A percentile compares a stretch with the other conserved stretches of the same genome.
These are phyloP conservation scores for Austroboletus niveus DNA, from an alignment of 1,284 basidiomycete genomes.

Conservation along the genomic window DNA sequence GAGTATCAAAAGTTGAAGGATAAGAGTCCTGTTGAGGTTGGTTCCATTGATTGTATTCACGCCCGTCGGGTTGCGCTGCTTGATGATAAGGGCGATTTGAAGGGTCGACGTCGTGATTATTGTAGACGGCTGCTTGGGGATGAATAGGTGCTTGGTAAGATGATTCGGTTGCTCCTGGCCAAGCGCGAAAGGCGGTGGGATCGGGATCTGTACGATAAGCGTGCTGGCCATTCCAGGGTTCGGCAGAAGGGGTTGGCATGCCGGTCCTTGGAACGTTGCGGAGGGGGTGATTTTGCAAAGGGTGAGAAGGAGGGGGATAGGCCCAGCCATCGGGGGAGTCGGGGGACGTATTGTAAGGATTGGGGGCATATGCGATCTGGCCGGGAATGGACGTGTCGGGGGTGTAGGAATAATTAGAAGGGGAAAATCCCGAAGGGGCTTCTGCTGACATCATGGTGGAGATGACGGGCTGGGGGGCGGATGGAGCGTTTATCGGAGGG, in stretches of 20 bases:
- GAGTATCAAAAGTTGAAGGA: constrained; percentile 22
- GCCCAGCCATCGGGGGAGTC: constrained; percentile 49
- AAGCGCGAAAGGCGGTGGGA: constrained; percentile 36
- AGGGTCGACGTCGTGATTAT: constrained; percentile 31
- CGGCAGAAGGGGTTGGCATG: constrained; percentile 23
- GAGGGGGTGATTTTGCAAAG: constrained; percentile 51
- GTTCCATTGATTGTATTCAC: constrained; percentile 31
- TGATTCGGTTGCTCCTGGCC: constrained; percentile 35
- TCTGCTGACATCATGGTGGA: constrained; percentile 39
- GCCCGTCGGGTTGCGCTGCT: constrained; percentile 30
- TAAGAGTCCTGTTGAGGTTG: constrained; percentile 37
- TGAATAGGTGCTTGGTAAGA: constrained; percentile 34
- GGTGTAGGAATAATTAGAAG: constrained; percentile 42
- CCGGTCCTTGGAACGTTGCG: constrained; percentile 30
- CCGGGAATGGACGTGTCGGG: constrained; percentile 35
- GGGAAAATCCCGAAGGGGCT: constrained; percentile 37
- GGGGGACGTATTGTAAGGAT: constrained; percentile 35
- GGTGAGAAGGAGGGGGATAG: constrained; percentile 49
- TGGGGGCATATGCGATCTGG: constrained; percentile 30
- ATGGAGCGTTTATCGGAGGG: not conserved
- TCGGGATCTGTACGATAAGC: constrained; percentile 34
- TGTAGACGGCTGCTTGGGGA: constrained; percentile 26
- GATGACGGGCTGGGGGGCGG: constrained; percentile 32
- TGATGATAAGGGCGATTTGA: constrained; percentile 31
- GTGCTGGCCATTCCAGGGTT: constrained; percentile 25